Evolutionary conservation across 208 protist species (phyloP).

Genomic region (Plasmodiophora brassicae): DNA sequence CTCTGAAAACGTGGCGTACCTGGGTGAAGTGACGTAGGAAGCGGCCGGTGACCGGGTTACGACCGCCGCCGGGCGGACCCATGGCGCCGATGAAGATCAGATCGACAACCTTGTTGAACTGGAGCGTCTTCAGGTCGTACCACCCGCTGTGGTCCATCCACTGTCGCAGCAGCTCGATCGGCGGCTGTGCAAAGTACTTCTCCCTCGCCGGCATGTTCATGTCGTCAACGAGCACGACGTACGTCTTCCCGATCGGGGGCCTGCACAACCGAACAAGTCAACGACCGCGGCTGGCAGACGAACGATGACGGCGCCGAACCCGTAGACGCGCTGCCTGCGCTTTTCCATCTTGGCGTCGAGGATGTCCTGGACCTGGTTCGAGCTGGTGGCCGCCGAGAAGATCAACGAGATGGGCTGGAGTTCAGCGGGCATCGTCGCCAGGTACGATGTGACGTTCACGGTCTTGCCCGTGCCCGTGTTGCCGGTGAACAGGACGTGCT

Average conservation of each 20-base stretch:
- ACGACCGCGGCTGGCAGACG: neutral
- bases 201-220: conserved; percentile 96
- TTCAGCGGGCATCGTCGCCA: conserved; percentile 80
- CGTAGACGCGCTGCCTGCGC: conserved; percentile 71
- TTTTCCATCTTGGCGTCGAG: conserved; percentile 93
- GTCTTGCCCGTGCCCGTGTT: conserved; percentile 95
- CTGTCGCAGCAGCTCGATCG: conserved; percentile 94
- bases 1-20: no score
- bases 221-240: conserved; percentile 94
- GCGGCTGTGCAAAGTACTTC: conserved; percentile 94
- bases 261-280: conserved; percentile 68
- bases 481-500: conserved; percentile 87
- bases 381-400: conserved; percentile 93
- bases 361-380: conserved; percentile 92
- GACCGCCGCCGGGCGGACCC: conserved; percentile 90
- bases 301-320: conserved; percentile 62
- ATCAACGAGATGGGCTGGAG: conserved; percentile 89
- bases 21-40: conserved; percentile 96
- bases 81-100: conserved; percentile 84
- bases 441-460: conserved; percentile 82
- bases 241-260: conserved; percentile 88
- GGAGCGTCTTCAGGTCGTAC: conserved; percentile 86
- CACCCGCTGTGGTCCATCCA: conserved; percentile 90
- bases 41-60: conserved; percentile 86
- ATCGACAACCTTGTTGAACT: conserved; percentile 89